phyloP scores from a whole-genome alignment of 768 basidiomycete genomes.

The Tricholoma hemisulphureum region DNA sequence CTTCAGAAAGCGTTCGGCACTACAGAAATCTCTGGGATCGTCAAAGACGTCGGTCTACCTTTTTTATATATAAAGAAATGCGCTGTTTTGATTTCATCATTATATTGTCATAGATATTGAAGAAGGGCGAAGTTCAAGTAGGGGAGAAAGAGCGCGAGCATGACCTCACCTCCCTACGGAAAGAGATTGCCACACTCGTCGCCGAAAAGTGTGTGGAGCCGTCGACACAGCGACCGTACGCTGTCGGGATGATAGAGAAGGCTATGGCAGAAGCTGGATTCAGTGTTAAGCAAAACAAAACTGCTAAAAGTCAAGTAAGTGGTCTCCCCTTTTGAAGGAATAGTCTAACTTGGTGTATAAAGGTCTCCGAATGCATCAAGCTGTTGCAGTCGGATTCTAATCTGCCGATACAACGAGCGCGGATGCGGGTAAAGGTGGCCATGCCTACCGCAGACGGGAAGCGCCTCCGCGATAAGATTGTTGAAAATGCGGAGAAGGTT shows the following conservation, averaged over 20 bases:
- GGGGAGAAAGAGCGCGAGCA: conserved; percentile 96
- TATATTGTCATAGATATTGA: conserved; percentile 63
- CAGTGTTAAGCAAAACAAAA: conserved; percentile 85
- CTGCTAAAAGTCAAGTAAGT: conserved; percentile 86
- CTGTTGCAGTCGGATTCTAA: conserved; percentile 76
- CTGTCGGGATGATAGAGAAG: conserved; percentile 95
- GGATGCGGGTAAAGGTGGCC: conserved; percentile 86
- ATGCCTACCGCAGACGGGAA: conserved; percentile 69
- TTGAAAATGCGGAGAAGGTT: conserved; percentile 74
- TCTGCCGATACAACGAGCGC: conserved; percentile 89
- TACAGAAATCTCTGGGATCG: conserved; percentile 63
- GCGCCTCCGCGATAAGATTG: conserved; percentile 65
- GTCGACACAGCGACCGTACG: conserved; percentile 81
- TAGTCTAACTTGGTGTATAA: not conserved
- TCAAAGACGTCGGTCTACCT: conserved; percentile 64
- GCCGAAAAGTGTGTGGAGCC: conserved; percentile 97
- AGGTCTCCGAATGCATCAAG: conserved; percentile 91
- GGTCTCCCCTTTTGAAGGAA: not conserved
- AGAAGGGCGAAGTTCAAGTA: conserved; percentile 95
- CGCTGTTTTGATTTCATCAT: not conserved
- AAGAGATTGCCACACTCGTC: conserved; percentile 91
- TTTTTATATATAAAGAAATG: not conserved
- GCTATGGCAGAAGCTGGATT: conserved; percentile 95
- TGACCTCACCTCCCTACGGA: conserved; percentile 75
- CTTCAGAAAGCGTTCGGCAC: conserved; percentile 91